phyloP scores from a whole-genome alignment of 768 basidiomycete species.

The Russula virescens region DNA sequence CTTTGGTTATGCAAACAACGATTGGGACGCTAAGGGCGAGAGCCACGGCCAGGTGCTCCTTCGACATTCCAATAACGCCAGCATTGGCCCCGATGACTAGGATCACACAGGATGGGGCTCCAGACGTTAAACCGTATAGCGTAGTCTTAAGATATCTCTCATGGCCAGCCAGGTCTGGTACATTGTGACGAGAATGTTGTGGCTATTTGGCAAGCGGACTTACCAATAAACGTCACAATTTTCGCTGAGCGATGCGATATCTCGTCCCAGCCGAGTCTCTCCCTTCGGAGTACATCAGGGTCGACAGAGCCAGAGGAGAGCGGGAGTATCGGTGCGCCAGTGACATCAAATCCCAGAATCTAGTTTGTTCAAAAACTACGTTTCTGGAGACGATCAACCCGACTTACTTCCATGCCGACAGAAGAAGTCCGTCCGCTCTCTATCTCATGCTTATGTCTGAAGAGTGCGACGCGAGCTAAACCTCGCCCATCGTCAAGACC shows the following conservation, averaged over 20 bases:
- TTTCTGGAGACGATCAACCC: background rate
- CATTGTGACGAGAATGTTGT: background rate
- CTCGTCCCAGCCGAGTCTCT: conserved; percentile 94
- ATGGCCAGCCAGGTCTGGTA: conserved; percentile 86
- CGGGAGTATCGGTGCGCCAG: conserved; percentile 76
- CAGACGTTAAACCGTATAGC: conserved; percentile 89
- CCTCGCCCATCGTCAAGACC: conserved; percentile 78
- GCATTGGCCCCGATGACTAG: conserved; percentile 96
- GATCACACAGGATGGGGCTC: conserved; percentile 86
- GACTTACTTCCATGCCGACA: conserved; percentile 89
- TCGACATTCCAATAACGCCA: conserved; percentile 85
- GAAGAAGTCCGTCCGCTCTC: conserved; percentile 94
- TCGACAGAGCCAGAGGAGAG: conserved; percentile 50
- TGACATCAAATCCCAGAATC: conserved; percentile 84
- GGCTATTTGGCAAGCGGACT: background rate
- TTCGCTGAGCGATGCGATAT: conserved; percentile 86
- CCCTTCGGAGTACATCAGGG: conserved; percentile 60
- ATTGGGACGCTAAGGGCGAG: conserved; percentile 91
- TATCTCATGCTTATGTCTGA: conserved; percentile 95
- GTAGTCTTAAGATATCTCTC: conserved; percentile 92
- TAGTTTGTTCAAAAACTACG: conserved; percentile 28
- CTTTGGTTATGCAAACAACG: conserved; percentile 92
- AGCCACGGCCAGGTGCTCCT: conserved; percentile 94
- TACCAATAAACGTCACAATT: conserved; percentile 90
- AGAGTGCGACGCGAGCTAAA: conserved; percentile 78